Conservation (phyloP, 192 early-diverging fungal species). For the Backusella morwellensis region DNA sequence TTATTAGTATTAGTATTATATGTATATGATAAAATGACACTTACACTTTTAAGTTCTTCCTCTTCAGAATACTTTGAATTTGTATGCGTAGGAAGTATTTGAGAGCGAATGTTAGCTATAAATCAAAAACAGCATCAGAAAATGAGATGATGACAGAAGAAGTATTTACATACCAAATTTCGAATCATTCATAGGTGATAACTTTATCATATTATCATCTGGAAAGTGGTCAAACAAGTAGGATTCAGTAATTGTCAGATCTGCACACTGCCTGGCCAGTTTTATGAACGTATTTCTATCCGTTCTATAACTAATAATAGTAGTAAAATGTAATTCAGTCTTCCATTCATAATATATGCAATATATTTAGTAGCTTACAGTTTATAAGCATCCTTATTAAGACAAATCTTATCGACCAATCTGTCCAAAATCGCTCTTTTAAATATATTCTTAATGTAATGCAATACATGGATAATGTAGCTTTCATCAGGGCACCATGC, state of each 20-base stretch:
- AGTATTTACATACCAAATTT: slow-evolving; percentile 42
- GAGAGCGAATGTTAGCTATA: neutral
- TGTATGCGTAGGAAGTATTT: neutral
- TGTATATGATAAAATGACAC: neutral
- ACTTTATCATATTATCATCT: slow-evolving; percentile 57
- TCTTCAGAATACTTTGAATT: neutral
- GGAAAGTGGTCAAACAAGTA: slow-evolving; percentile 57
- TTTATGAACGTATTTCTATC: slow-evolving; percentile 61
- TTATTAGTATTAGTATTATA: neutral
- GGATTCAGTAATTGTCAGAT: slow-evolving; percentile 65
- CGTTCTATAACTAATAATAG: slow-evolving; percentile 46
- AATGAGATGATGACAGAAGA: neutral
- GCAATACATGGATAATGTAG: slow-evolving; percentile 84
- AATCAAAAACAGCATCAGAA: neutral
- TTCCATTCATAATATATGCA: neutral
- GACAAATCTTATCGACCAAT: slow-evolving; percentile 58
- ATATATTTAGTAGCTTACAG: slow-evolving; percentile 42
- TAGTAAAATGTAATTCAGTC: neutral
- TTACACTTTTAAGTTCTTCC: neutral
- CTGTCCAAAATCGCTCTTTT: slow-evolving; percentile 72
- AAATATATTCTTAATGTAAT: slow-evolving; percentile 87
- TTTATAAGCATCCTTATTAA: slow-evolving; percentile 63
- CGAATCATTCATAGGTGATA: slow-evolving; percentile 52
- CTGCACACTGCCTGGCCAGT: slow-evolving; percentile 71
- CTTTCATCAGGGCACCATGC: slow-evolving; percentile 82